phyloP scores from a whole-genome alignment of 345 rosid species.

The Moricandia moricandioides region DNA sequence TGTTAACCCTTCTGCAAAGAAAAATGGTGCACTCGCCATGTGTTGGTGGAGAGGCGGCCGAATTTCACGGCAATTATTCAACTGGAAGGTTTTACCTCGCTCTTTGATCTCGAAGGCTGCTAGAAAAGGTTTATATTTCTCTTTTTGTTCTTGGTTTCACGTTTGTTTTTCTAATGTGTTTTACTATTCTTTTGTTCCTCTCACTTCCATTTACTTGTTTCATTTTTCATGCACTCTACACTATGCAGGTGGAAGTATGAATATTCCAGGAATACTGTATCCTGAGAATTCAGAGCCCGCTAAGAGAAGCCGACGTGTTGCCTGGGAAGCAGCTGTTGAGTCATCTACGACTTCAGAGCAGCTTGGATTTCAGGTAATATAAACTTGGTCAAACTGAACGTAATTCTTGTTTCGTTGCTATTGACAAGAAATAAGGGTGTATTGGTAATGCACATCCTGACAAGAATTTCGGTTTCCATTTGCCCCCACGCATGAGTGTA shows the following conservation, averaged over 20 bases:
- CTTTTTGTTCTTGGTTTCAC: constrained; percentile 8
- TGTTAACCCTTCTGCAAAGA: constrained; percentile 49
- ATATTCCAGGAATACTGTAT: constrained; percentile 72
- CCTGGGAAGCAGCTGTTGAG: constrained; percentile 94
- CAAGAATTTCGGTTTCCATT: constrained; percentile 2
- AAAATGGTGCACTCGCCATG: constrained; percentile 61
- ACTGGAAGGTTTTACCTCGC: constrained; percentile 77
- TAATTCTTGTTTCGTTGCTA: constrained; percentile 8
- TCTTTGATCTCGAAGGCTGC: constrained; percentile 79
- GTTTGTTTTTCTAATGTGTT: background rate
- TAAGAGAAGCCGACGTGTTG: constrained; percentile 72
- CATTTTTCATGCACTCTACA: constrained; percentile 37
- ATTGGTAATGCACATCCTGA: background rate
- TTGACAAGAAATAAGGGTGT: background rate
- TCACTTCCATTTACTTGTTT: constrained; percentile 35
- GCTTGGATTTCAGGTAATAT: constrained; percentile 76
- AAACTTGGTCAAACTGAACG: constrained; percentile 5
- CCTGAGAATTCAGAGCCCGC: constrained; percentile 86
- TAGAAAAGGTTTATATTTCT: constrained; percentile 67
- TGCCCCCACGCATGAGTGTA: constrained; percentile 6
- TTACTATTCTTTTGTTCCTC: background rate
- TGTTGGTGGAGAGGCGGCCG: constrained; percentile 98
- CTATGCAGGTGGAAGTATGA: constrained; percentile 73
- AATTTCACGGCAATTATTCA: constrained; percentile 70
- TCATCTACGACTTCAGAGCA: constrained; percentile 72